Conservation (phyloP, 2,329 filamentous ascomycete genomes). For the Fusarium sp. region DNA sequence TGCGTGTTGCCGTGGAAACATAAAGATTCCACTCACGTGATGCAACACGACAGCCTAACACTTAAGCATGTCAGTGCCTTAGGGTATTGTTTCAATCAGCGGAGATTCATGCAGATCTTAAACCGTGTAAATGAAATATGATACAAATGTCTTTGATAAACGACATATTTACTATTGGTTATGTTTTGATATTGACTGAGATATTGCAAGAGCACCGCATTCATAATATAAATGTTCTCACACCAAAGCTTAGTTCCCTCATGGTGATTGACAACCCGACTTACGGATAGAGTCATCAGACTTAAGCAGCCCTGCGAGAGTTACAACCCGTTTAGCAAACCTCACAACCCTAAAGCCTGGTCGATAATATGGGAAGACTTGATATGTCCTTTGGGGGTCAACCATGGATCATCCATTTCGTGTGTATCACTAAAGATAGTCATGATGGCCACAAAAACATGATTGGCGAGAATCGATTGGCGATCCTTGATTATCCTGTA, state of each 20-base stretch:
- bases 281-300: too few species aligned
- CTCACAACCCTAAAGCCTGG: neutral
- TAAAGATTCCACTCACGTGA: conserved; percentile 35
- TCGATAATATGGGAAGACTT: neutral
- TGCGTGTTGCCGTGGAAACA: conserved; percentile 48
- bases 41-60: neutral
- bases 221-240: neutral
- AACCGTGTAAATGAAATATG: conserved; percentile 29
- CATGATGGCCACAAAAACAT: conserved; percentile 11
- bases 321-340: neutral
- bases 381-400: neutral
- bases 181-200: neutral
- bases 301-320: neutral
- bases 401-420: neutral
- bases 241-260: too few species aligned
- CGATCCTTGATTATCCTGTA: conserved; percentile 15
- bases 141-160: conserved; percentile 3
- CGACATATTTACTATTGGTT: neutral
- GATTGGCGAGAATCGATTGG: conserved; percentile 35
- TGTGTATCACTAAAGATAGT: conserved; percentile 19
- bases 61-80: conserved; percentile 4
- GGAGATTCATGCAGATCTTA: neutral
- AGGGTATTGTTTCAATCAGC: conserved; percentile 17
- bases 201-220: neutral
- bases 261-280: neutral